Evolutionary conservation across 2,329 filamentous ascomycete species (phyloP).

Genomic region (Sclerotinia nivalis): DNA sequence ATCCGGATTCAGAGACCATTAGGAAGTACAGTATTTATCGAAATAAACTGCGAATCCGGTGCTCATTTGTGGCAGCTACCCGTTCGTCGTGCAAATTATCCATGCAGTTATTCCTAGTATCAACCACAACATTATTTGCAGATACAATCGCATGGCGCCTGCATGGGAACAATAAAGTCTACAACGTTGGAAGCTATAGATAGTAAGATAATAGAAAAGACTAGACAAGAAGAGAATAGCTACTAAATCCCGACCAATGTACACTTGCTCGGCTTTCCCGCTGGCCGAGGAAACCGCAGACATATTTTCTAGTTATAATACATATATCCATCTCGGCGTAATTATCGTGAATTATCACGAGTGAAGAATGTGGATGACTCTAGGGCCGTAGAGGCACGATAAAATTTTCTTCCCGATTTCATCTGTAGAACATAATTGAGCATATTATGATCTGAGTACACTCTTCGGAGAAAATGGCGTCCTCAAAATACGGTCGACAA

Average conservation of each 20-base stretch:
- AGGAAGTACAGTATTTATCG: background rate
- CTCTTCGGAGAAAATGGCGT: constrained; percentile 1
- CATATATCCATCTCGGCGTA: background rate
- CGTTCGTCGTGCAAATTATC: background rate
- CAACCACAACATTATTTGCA: constrained; percentile 8
- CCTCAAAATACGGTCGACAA: background rate
- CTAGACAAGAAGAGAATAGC: constrained; percentile 1
- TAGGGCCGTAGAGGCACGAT: background rate
- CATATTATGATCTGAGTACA: background rate
- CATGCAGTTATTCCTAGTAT: background rate
- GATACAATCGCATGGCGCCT: constrained; percentile 10
- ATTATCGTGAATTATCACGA: constrained; percentile 7
- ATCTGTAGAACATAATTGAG: background rate
- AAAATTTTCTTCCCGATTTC: background rate
- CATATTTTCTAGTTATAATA: too few relatives aligned
- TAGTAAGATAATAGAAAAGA: background rate
- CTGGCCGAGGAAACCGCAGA: background rate
- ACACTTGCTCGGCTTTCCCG: background rate
- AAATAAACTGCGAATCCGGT: background rate
- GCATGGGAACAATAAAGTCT: background rate
- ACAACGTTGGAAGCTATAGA: background rate
- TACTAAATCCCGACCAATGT: background rate
- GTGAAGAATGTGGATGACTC: background rate
- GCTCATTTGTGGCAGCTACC: constrained; percentile 1
- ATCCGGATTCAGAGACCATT: background rate